These are phyloP conservation scores for Eucalyptus coolabah DNA, from an alignment of 345 rosid species.

Conservation along the genomic window DNA sequence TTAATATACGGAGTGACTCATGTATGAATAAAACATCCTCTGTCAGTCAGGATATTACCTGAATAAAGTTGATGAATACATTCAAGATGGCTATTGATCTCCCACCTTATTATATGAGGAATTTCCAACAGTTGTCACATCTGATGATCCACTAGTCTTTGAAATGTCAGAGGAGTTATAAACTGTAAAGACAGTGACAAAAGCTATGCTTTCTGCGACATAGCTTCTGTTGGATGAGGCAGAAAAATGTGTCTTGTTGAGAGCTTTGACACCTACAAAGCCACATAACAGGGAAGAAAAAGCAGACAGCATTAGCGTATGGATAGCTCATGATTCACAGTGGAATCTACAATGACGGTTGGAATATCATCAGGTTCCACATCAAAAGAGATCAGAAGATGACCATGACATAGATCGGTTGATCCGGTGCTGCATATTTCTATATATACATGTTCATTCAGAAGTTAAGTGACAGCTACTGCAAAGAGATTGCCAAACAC, in stretches of 20 bases:
- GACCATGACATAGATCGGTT: not conserved
- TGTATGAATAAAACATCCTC: not conserved
- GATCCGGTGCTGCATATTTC: not conserved
- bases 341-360: not conserved
- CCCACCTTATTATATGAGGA: constrained; percentile 52
- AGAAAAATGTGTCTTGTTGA: constrained; percentile 38
- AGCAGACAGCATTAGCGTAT: not conserved
- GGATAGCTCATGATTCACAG: not conserved
- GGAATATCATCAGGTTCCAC: not conserved
- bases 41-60: constrained; percentile 23
- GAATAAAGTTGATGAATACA: constrained; percentile 56
- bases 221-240: constrained; percentile 7
- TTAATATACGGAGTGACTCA: not conserved
- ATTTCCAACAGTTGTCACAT: constrained; percentile 58
- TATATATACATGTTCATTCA: not conserved
- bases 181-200: constrained; percentile 70
- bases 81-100: constrained; percentile 65
- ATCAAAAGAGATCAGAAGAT: not conserved
- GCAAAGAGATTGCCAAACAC: not conserved
- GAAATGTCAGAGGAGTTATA: constrained; percentile 28
- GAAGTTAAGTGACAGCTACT: not conserved
- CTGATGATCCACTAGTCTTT: constrained; percentile 22
- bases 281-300: not conserved
- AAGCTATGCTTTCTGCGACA: constrained; percentile 28
- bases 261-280: constrained; percentile 57